Evolutionary conservation across 805 yeast genomes (phyloP), one percentile per base, ranked within the genome.

Genomic region (Candida alai): DNA sequence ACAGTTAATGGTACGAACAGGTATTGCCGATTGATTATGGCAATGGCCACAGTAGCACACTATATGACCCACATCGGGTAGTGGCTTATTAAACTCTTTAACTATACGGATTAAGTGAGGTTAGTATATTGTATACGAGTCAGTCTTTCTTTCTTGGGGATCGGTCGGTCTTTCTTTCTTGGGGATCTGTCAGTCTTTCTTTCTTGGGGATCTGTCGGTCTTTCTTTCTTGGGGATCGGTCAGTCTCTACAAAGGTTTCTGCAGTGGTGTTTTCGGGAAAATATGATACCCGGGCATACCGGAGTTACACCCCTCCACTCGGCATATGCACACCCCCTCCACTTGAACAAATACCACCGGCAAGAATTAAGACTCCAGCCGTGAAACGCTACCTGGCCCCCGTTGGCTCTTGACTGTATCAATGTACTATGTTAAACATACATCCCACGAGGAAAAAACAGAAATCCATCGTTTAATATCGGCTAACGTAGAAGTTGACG

Each of bases 41-140:
- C 84, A 78, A 40, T 73, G 67, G 13, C 78, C 76, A 47, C 84
- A 78, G 39, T 66, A 69, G 37, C 65, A 59, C 6, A 49, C 32
- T n/a, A 60, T 40, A 33, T 51, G 34, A 10, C 65, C 65, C 3
- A 60, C 45, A 20, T 55, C 62, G 10, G 40, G 35, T 16, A 62
- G 37, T 0, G 59, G 62, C 37, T 54, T 56, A 37, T 60, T 60
- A 42, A 56, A 54, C 21, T 59, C 65, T 42, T 54, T 59, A 48
- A 57, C 65, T 58, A 38, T 27, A 15, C 19, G 15, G 31, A n/a
- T n/a, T n/a, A n/a, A n/a, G n/a, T n/a, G n/a, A n/a, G n/a, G 39
- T 34, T 41, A 44, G 42, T 40, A 27, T 36, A n/a, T n/a, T n/a
- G n/a, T n/a, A n/a, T n/a, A n/a, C n/a, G n/a, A n/a, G n/a, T n/a